A percentile compares a stretch with the other conserved stretches of the same genome.
These are phyloP conservation scores for Barnettozyma pratensis DNA, from an alignment of 805 yeast genomes.

Conservation along the genomic window DNA sequence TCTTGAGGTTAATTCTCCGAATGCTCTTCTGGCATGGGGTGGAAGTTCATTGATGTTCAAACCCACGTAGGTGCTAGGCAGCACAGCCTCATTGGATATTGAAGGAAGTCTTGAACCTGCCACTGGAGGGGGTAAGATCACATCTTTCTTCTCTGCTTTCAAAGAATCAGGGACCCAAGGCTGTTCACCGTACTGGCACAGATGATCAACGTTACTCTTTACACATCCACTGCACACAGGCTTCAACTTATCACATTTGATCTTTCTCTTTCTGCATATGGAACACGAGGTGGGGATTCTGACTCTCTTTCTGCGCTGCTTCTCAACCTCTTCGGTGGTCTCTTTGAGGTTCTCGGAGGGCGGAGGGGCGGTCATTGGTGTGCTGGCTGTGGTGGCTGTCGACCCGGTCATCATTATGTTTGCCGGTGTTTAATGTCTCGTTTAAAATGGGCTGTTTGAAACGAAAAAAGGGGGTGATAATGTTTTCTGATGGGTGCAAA, in stretches of 20 bases:
- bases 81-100: not conserved
- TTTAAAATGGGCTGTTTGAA: no score
- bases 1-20: constrained; percentile 35
- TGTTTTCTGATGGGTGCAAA: no score
- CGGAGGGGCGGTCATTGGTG: no score
- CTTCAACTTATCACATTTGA: constrained; percentile 40
- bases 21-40: constrained; percentile 7
- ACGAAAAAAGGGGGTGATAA: no score
- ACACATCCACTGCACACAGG: constrained; percentile 52
- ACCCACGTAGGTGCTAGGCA: not conserved
- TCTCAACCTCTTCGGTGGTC: not conserved
- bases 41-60: constrained; percentile 6
- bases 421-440: no score
- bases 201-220: constrained; percentile 50
- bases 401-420: no score
- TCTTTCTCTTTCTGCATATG: constrained; percentile 44
- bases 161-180: constrained; percentile 45
- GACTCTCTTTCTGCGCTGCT: constrained; percentile 10
- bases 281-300: constrained; percentile 44
- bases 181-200: constrained; percentile 53
- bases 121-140: not conserved
- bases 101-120: not conserved
- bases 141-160: not conserved
- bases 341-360: not conserved
- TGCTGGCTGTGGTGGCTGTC: no score